phyloP scores from a whole-genome alignment of 2,329 filamentous ascomycete species.

The Pseudopyricularia javanii region DNA sequence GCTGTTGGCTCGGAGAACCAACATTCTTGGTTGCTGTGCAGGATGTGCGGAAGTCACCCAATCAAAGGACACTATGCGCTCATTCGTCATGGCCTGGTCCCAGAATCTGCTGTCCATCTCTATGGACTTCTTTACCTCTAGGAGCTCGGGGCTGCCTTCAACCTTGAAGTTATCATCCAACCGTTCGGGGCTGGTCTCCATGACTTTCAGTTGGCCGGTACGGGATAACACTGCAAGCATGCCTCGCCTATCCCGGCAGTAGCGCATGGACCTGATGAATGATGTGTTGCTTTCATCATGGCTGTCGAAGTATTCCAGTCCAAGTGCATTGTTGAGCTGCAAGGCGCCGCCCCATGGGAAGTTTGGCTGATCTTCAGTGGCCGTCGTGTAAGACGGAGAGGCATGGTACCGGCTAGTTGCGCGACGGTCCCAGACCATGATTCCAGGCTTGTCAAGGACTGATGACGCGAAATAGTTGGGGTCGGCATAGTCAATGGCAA shows the following conservation, averaged over 20 bases:
- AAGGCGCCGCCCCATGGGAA: conserved; percentile 51
- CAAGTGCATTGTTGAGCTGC: conserved; percentile 43
- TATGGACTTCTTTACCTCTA: conserved; percentile 46
- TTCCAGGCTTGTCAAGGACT: conserved; percentile 58
- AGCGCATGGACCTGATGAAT: conserved; percentile 49
- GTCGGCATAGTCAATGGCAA: conserved; percentile 69
- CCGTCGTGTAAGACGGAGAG: conserved; percentile 41
- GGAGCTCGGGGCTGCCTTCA: conserved; percentile 41
- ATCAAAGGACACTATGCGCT: conserved; percentile 56
- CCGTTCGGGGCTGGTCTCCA: conserved; percentile 45
- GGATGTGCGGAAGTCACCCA: conserved; percentile 50
- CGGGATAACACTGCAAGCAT: conserved; percentile 49
- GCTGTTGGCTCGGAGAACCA: conserved; percentile 48
- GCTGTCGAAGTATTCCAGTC: conserved; percentile 37
- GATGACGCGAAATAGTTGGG: conserved; percentile 79
- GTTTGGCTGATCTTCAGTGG: conserved; percentile 43
- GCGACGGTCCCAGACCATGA: conserved; percentile 70
- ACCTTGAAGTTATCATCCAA: conserved; percentile 24
- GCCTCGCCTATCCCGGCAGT: conserved; percentile 49
- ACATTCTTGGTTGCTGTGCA: conserved; percentile 40
- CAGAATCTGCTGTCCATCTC: conserved; percentile 49
- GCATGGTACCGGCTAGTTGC: conserved; percentile 39
- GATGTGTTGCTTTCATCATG: conserved; percentile 43
- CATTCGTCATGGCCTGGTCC: conserved; percentile 37
- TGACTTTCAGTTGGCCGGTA: conserved; percentile 49